phyloP scores from a whole-genome alignment of 257 asterid species.

The Gentiana macrophylla region DNA sequence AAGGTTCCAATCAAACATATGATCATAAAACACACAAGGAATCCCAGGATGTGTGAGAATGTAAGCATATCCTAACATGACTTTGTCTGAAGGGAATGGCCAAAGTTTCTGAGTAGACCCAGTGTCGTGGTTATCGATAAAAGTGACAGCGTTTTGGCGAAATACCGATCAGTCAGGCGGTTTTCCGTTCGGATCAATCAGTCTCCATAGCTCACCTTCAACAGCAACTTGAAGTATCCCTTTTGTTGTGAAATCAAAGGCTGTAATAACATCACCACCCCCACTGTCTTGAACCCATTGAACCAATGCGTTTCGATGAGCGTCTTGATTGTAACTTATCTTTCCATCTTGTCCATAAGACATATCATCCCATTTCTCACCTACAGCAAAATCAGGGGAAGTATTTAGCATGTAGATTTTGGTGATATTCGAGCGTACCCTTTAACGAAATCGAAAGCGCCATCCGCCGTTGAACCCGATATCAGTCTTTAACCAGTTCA shows the following conservation, averaged over 20 bases:
- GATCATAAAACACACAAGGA: slow-evolving; percentile 74
- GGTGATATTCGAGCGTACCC: slow-evolving; percentile 54
- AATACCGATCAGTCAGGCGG: slow-evolving; percentile 71
- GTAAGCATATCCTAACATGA: slow-evolving; percentile 69
- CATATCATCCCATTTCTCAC: slow-evolving; percentile 45
- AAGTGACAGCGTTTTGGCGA: slow-evolving; percentile 65
- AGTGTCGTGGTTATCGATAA: slow-evolving; percentile 85
- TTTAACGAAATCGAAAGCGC: slow-evolving; percentile 62
- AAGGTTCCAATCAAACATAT: slow-evolving; percentile 61
- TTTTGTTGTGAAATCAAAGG: slow-evolving; percentile 79
- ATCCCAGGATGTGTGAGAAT: slow-evolving; percentile 85
- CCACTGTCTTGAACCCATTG: slow-evolving; percentile 41
- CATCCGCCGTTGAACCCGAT: slow-evolving; percentile 76
- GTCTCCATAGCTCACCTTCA: slow-evolving; percentile 58
- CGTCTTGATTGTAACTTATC: slow-evolving; percentile 41
- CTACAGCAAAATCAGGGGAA: slow-evolving; percentile 68
- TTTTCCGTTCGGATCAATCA: slow-evolving; percentile 47
- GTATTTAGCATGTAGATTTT: slow-evolving; percentile 50
- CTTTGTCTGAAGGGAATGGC: slow-evolving; percentile 78
- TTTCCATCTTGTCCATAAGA: slow-evolving; percentile 29
- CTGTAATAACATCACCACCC: slow-evolving; percentile 32
- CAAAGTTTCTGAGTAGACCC: slow-evolving; percentile 57
- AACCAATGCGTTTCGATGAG: slow-evolving; percentile 37
- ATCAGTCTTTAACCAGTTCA: slow-evolving; percentile 76
- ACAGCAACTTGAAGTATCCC: slow-evolving; percentile 77